These are phyloP conservation scores for Solanum sparsipilum DNA, from an alignment of 257 asterid species.

Conservation along the genomic window DNA sequence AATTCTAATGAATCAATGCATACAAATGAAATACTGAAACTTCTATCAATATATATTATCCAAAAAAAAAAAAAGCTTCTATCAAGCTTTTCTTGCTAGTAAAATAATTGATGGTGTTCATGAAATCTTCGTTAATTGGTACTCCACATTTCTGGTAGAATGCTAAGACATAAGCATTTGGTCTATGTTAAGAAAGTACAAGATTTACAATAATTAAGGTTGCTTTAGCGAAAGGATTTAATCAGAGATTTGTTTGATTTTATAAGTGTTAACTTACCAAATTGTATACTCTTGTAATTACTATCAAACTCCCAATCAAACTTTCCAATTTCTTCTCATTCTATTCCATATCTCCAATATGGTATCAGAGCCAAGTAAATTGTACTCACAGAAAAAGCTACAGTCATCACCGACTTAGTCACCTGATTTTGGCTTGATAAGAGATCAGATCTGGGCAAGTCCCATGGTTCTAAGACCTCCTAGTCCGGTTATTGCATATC, in stretches of 20 bases:
- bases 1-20: not conserved
- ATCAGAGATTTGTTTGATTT: not conserved
- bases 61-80: not conserved
- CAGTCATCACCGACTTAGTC: not conserved
- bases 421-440: not conserved
- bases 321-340: not conserved
- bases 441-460: not conserved
- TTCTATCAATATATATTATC: not conserved
- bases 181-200: not conserved
- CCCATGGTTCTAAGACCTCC: not conserved
- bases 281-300: not conserved
- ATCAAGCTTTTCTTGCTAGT: not conserved
- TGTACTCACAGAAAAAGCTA: not conserved
- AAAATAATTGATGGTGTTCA: not conserved
- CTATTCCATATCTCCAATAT: not conserved
- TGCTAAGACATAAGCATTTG: not conserved
- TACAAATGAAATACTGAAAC: not conserved
- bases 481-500: not conserved
- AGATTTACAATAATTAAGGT: not conserved
- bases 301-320: not conserved
- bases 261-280: too few relatives aligned
- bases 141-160: not conserved
- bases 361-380: not conserved
- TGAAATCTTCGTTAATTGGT: not conserved
- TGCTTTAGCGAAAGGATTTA: not conserved